phyloP scores from a whole-genome alignment of 768 basidiomycete genomes.

The Tremella yokohamensis region DNA sequence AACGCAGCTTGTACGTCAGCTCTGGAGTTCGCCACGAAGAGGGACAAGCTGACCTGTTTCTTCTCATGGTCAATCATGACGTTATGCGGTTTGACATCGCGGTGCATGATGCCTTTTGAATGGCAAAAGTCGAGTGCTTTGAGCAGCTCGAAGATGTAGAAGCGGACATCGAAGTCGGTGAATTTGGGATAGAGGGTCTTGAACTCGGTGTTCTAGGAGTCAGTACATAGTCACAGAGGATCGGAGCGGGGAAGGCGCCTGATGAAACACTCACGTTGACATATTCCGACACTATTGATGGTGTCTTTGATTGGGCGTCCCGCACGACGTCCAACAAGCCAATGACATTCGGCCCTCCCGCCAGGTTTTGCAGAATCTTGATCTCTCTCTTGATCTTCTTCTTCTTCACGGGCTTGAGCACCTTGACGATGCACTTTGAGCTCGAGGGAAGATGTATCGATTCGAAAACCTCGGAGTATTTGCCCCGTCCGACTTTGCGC shows the following conservation, averaged over 20 bases:
- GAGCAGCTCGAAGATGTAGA: constrained; percentile 92
- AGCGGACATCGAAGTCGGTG: constrained; percentile 90
- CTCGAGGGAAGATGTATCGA: constrained; percentile 65
- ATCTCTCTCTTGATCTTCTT: constrained; percentile 99
- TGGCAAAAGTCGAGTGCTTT: constrained; percentile 98
- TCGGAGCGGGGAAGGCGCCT: not conserved
- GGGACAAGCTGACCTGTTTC: constrained; percentile 68
- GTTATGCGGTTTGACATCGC: constrained; percentile 98
- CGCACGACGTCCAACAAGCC: constrained; percentile 91
- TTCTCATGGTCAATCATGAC: constrained; percentile 99
- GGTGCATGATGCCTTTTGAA: constrained; percentile 97
- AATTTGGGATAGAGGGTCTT: constrained; percentile 93
- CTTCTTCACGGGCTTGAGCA: constrained; percentile 98
- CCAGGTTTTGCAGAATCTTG: constrained; percentile 93
- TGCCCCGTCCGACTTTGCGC: constrained; percentile 89
- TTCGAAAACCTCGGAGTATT: constrained; percentile 89
- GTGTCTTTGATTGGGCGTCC: constrained; percentile 91
- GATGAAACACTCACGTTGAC: constrained; percentile 60
- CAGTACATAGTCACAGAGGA: not conserved
- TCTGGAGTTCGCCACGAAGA: not conserved
- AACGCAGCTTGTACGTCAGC: constrained; percentile 62
- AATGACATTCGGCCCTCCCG: constrained; percentile 92
- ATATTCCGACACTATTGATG: constrained; percentile 94
- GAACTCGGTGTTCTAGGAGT: constrained; percentile 76
- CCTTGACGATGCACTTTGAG: constrained; percentile 93